Evolutionary conservation across 768 basidiomycete species (phyloP).

Genomic region (Calocybe indica): DNA sequence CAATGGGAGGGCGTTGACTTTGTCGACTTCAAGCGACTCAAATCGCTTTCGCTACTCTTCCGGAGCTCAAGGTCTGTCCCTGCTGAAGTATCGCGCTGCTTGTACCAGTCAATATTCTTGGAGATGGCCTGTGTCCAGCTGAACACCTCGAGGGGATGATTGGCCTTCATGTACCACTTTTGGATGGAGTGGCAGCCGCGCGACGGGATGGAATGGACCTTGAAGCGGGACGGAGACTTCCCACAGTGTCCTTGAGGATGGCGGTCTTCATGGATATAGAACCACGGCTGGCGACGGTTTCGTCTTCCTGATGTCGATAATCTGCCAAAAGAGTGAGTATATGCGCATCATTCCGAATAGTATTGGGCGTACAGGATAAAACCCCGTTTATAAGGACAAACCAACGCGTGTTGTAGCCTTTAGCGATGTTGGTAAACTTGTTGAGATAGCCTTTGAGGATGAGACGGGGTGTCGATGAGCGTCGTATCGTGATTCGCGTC

Average conservation of each 20-base stretch:
- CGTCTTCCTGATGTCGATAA: slow-evolving; percentile 88
- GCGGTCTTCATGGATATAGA: slow-evolving; percentile 86
- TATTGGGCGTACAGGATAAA: slow-evolving; percentile 62
- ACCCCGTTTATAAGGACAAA: slow-evolving; percentile 85
- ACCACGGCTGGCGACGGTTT: slow-evolving; percentile 77
- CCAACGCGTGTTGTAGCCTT: slow-evolving; percentile 87
- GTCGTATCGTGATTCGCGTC: slow-evolving; percentile 79
- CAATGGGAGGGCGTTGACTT: too few species aligned
- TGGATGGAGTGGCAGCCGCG: slow-evolving; percentile 46
- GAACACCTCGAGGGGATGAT: slow-evolving; percentile 84
- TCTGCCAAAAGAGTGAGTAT: slow-evolving; percentile 33
- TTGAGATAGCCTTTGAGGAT: slow-evolving; percentile 77
- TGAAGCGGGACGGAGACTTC: slow-evolving; percentile 69
- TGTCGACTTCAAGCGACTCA: too few species aligned
- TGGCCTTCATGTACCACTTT: slow-evolving; percentile 81
- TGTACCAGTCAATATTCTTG: slow-evolving; percentile 74
- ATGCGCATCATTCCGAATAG: not conserved
- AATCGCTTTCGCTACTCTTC: too few species aligned
- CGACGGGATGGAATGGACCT: too few species aligned
- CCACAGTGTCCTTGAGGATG: slow-evolving; percentile 64
- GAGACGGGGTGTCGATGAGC: slow-evolving; percentile 42
- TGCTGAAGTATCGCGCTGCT: too few species aligned
- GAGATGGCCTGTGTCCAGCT: slow-evolving; percentile 79
- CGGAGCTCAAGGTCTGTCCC: too few species aligned
- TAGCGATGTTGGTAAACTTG: slow-evolving; percentile 91